Evolutionary conservation across 371 early-diverging fungal species (phyloP).

Genomic region (Mucor velutinosus): DNA sequence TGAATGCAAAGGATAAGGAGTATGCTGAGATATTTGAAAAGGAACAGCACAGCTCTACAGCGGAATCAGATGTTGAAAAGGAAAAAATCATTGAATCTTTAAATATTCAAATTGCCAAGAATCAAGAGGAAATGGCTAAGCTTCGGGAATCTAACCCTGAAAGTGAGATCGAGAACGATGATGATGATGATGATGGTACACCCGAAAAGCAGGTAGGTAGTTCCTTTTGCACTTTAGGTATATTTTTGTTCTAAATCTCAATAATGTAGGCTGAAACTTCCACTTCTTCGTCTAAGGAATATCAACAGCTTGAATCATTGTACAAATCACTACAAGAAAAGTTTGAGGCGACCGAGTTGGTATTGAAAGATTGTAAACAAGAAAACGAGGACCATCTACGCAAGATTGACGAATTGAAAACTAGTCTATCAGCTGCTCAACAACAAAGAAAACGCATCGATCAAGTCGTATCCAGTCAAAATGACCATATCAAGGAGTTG

Average conservation of each 20-base stretch:
- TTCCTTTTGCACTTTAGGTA: not conserved
- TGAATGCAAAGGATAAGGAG: conserved; percentile 32
- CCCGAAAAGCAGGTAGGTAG: not conserved
- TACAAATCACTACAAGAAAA: conserved; percentile 3
- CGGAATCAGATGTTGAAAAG: conserved; percentile 13
- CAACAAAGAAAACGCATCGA: conserved; percentile 14
- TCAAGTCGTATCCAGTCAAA: conserved; percentile 5
- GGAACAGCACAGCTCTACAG: not conserved
- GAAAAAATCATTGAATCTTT: conserved; percentile 16
- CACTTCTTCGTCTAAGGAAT: not conserved
- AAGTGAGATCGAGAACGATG: not conserved
- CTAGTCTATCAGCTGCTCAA: not conserved
- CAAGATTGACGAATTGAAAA: conserved; percentile 5
- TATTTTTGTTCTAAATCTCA: not conserved
- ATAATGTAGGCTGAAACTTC: not conserved
- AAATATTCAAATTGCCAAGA: conserved; percentile 18
- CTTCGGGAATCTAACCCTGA: conserved; percentile 6
- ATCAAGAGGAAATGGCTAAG: conserved; percentile 4
- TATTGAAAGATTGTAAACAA: not conserved
- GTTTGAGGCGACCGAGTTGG: not conserved
- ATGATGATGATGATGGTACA: not conserved
- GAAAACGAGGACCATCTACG: not conserved
- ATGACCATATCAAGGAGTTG: conserved; percentile 16
- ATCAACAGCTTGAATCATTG: not conserved
- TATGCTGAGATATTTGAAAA: conserved; percentile 23